phyloP scores from a whole-genome alignment of 495 filamentous ascomycete genomes.

The Cercophora samala region DNA sequence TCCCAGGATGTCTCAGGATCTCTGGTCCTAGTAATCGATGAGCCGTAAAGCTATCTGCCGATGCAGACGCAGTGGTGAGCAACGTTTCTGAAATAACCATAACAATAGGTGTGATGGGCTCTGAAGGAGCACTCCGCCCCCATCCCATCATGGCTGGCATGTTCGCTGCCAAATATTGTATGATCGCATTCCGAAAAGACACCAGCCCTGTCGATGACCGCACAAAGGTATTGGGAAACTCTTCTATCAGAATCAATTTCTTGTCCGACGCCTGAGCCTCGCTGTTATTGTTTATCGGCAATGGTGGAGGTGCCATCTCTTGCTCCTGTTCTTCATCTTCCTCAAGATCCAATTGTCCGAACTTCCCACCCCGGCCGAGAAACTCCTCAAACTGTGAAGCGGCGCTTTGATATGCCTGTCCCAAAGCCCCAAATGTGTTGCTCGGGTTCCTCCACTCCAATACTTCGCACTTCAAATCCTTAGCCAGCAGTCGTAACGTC shows the following conservation, averaged over 20 bases:
- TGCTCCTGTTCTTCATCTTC: slow-evolving; percentile 27
- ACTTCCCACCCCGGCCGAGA: slow-evolving; percentile 70
- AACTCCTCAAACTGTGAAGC: slow-evolving; percentile 88
- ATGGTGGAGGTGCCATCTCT: slow-evolving; percentile 20
- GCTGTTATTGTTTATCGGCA: slow-evolving; percentile 11
- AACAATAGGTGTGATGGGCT: slow-evolving; percentile 67
- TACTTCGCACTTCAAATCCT: slow-evolving; percentile 66
- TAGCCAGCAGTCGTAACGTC: slow-evolving; percentile 71
- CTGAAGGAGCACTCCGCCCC: slow-evolving; percentile 22
- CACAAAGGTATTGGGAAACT: slow-evolving; percentile 83
- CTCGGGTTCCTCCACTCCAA: slow-evolving; percentile 89
- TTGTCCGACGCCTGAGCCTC: slow-evolving; percentile 20
- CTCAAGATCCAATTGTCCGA: slow-evolving; percentile 67
- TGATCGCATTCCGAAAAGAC: slow-evolving; percentile 71
- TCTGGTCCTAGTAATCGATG: slow-evolving; percentile 83
- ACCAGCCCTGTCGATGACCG: slow-evolving; percentile 62
- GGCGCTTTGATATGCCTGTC: slow-evolving; percentile 55
- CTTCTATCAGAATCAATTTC: slow-evolving; percentile 79
- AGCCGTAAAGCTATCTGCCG: slow-evolving; percentile 83
- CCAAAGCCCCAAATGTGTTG: slow-evolving; percentile 53
- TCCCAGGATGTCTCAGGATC: slow-evolving; percentile 71
- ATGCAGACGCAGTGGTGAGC: slow-evolving; percentile 67
- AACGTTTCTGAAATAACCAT: slow-evolving; percentile 89
- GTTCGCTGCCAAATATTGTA: slow-evolving; percentile 66
- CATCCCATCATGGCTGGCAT: slow-evolving; percentile 45